These are phyloP conservation scores for Kazachstania bromeliacearum DNA, from an alignment of 805 yeast genomes.

Conservation along the genomic window DNA sequence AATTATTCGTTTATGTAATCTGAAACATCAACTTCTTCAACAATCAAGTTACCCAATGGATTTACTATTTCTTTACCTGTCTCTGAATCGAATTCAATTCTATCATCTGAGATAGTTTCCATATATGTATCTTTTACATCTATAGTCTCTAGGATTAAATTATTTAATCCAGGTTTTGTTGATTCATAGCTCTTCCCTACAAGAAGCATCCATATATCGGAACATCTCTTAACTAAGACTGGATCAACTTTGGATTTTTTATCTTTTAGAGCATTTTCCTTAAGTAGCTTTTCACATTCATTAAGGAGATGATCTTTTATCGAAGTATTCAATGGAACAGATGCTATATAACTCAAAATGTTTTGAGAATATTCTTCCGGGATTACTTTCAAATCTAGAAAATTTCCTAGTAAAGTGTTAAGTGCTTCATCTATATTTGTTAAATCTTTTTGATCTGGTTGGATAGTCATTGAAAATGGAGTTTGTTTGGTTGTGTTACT, in stretches of 20 bases:
- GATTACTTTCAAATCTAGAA: slow-evolving; percentile 5
- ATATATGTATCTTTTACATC: slow-evolving; percentile 1
- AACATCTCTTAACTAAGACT: slow-evolving; percentile 10
- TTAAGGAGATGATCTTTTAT: slow-evolving; percentile 4
- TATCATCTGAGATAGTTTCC: neutral
- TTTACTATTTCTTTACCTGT: too few species aligned
- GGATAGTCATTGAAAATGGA: too few species aligned
- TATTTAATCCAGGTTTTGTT: slow-evolving; percentile 3
- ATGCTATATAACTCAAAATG: slow-evolving; percentile 7
- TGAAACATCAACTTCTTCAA: slow-evolving; percentile 6
- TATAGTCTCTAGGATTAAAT: slow-evolving; percentile 5
- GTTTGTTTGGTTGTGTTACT: neutral
- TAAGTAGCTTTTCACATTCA: slow-evolving; percentile 8
- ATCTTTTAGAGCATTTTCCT: slow-evolving; percentile 6
- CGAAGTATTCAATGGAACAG: slow-evolving; percentile 5
- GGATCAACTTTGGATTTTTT: neutral
- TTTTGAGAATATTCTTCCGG: slow-evolving; percentile 6
- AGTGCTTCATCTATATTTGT: neutral
- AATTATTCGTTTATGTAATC: slow-evolving; percentile 1
- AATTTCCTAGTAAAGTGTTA: slow-evolving; percentile 2
- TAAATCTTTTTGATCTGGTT: too few species aligned
- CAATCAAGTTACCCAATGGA: slow-evolving; percentile 4
- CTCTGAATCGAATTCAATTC: neutral
- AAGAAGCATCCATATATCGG: slow-evolving; percentile 12
- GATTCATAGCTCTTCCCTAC: slow-evolving; percentile 8